phyloP scores from a whole-genome alignment of 495 filamentous ascomycete species.

The Elasticomyces elasticus region DNA sequence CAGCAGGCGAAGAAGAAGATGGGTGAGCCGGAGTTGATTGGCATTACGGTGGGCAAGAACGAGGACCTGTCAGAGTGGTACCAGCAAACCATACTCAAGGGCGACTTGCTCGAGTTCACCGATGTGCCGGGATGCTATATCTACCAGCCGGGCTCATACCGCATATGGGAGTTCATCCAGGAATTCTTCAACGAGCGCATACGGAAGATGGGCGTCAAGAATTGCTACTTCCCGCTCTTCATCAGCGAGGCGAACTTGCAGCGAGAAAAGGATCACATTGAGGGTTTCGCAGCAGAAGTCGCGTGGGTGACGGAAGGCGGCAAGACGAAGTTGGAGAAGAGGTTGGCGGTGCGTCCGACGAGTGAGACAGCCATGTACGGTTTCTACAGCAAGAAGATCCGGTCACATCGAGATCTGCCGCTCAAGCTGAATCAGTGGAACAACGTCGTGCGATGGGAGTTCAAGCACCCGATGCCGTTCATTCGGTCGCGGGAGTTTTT shows the following conservation, averaged over 20 bases:
- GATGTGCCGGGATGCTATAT: slow-evolving; percentile 96
- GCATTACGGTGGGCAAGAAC: slow-evolving; percentile 73
- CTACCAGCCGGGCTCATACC: slow-evolving; percentile 66
- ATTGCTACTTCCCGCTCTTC: slow-evolving; percentile 94
- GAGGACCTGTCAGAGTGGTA: slow-evolving; percentile 92
- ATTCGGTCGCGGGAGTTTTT: slow-evolving; percentile 86
- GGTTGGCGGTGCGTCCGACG: slow-evolving; percentile 91
- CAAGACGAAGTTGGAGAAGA: slow-evolving; percentile 81
- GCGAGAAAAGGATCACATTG: slow-evolving; percentile 91
- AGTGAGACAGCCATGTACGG: slow-evolving; percentile 92
- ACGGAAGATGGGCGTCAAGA: slow-evolving; percentile 80
- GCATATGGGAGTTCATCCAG: slow-evolving; percentile 87
- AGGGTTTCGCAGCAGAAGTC: slow-evolving; percentile 94
- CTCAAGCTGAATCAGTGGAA: slow-evolving; percentile 96
- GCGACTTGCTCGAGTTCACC: slow-evolving; percentile 88
- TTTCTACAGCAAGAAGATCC: slow-evolving; percentile 95
- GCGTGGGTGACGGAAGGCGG: slow-evolving; percentile 97
- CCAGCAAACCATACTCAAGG: slow-evolving; percentile 88
- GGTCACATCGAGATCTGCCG: slow-evolving; percentile 85
- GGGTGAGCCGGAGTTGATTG: slow-evolving; percentile 60
- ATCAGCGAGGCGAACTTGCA: slow-evolving; percentile 81
- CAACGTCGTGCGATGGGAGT: slow-evolving; percentile 95
- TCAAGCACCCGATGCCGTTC: slow-evolving; percentile 95
- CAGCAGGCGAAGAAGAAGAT: slow-evolving; percentile 39
- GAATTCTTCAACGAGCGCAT: slow-evolving; percentile 80